Evolutionary conservation across 768 basidiomycete species (phyloP), one percentile per base, ranked within the genome.

Genomic region (Termitomyces sp.): DNA sequence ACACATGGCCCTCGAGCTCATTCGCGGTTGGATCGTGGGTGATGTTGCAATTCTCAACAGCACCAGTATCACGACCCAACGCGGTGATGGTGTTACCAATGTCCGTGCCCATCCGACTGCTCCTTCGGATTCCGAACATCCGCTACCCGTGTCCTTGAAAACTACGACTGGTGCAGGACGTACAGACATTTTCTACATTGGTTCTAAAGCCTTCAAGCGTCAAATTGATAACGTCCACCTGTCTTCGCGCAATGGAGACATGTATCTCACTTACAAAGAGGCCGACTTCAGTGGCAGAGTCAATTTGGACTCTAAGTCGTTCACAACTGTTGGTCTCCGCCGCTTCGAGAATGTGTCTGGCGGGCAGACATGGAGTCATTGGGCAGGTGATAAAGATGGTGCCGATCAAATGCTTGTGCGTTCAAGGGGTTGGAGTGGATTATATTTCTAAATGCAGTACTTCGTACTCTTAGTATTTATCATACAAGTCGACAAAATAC

Each of bases 11-110:
- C 67, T 83, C 31, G 79, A 82, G 62, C 68, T 81, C 3, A 75
- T 67, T 61, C 69, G 77, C 42, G 85, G 83, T 23, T 85, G 80
- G 78, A 76, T 85, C 49, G 81, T 82, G n/a, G 83, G 85, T 26
- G 80, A 81, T 51, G 75, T 76, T 42, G 67, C 78, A n/a, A 68
- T 81, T 60, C 70, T 73, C 19, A 68, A 76, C 31, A 66, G 65
- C 54, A 73, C 78, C 3, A 61, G 64, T 19, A 68, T 85, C 59
- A 68, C 62, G 14, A 83, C 80, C 1, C 79, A 81, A 70, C 73
- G 75, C 26, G 80, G 82, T 15, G 73, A 78, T 58, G 81, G 79
- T 15, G 66, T 76, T 37, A 63, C 76, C 41, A 79, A 81, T 64
- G 70, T 84, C 54, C 76, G 75, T 58, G 73, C 78, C 23, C 69